A percentile compares a stretch with the other conserved stretches of the same genome.
These are phyloP conservation scores for Brassica rapa DNA, from an alignment of 345 rosid genomes.

Conservation along the genomic window DNA sequence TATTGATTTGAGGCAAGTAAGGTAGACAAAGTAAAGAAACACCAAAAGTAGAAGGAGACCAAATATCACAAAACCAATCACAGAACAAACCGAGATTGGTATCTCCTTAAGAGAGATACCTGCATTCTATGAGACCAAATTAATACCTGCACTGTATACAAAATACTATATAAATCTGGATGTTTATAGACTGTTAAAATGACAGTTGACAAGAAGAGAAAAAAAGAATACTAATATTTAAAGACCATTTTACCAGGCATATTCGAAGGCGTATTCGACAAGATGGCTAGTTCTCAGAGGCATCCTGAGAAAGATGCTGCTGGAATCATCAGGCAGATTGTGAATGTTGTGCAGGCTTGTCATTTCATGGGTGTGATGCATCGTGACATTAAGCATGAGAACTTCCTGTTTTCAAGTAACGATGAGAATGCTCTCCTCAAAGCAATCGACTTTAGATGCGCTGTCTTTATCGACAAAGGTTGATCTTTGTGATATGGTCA, in stretches of 20 bases:
- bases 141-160: background rate
- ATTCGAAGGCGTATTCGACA: background rate
- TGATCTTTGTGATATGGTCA: background rate
- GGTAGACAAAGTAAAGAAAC: background rate
- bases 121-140: background rate
- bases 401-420: constrained; percentile 46
- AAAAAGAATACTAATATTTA: background rate
- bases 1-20: background rate
- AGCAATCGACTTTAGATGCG: constrained; percentile 69
- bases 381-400: constrained; percentile 78
- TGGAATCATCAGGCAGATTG: constrained; percentile 8
- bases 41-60: background rate
- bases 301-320: background rate
- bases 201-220: background rate
- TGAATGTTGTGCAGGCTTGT: constrained; percentile 61
- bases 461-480: constrained; percentile 50
- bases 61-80: background rate
- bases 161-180: background rate
- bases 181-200: background rate
- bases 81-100: background rate
- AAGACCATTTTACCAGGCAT: background rate
- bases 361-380: constrained; percentile 81
- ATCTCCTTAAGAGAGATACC: background rate
- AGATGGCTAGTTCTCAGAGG: background rate
- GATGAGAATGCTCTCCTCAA: constrained; percentile 55